Evolutionary conservation across 192 early-diverging fungal species (phyloP).

Genomic region (Allomyces arbusculus): DNA sequence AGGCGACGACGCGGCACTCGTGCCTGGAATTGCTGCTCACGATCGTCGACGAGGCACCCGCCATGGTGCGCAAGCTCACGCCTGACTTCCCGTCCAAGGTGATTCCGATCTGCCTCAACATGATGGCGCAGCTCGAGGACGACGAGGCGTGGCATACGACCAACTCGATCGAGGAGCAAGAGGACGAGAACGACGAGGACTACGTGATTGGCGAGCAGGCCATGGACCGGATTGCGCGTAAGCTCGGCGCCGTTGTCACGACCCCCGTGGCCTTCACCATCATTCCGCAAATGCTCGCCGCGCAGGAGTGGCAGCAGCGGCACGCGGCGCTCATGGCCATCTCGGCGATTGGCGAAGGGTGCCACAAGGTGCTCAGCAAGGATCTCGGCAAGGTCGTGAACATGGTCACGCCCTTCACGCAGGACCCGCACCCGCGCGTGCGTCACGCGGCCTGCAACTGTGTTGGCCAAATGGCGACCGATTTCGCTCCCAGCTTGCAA

Average conservation of each 20-base stretch:
- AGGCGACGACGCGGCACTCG: conserved; percentile 65
- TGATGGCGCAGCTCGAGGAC: conserved; percentile 89
- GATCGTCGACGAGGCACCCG: conserved; percentile 68
- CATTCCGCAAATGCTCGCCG: conserved; percentile 74
- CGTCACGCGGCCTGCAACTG: conserved; percentile 92
- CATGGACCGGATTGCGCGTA: conserved; percentile 80
- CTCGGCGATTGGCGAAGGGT: conserved; percentile 93
- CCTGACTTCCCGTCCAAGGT: conserved; percentile 52
- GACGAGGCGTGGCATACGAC: conserved; percentile 72
- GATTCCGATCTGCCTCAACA: conserved; percentile 75
- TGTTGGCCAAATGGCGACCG: conserved; percentile 92
- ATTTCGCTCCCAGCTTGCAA: conserved; percentile 68
- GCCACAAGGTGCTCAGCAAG: conserved; percentile 75
- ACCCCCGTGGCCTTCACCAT: conserved; percentile 56
- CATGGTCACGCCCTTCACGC: conserved; percentile 57
- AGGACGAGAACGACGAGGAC: conserved; percentile 74
- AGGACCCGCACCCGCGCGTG: conserved; percentile 84
- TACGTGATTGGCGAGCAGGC: conserved; percentile 82
- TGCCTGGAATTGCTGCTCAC: conserved; percentile 83
- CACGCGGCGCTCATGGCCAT: conserved; percentile 87
- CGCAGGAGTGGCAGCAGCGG: conserved; percentile 67
- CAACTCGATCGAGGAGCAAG: conserved; percentile 61
- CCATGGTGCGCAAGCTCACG: conserved; percentile 68
- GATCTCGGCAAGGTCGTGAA: conserved; percentile 69
- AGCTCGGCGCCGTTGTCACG: conserved; percentile 21